Base-by-base conservation (phyloP, 2,329 filamentous ascomycete species). In the Alternaria atra region DNA sequence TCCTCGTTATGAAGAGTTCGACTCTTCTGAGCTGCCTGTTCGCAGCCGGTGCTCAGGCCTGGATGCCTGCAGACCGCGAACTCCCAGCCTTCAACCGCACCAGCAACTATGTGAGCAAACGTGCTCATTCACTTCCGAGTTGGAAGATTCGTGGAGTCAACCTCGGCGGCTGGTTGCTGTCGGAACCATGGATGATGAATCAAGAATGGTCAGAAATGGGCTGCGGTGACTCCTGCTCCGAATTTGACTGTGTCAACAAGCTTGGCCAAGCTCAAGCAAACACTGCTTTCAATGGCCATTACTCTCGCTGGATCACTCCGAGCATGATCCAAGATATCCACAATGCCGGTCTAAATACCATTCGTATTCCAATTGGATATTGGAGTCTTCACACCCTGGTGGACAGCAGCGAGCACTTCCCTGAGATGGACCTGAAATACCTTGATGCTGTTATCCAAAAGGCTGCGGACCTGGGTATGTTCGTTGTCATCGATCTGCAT, bases 301-400 rank as follows among this genome's bases (percentile, higher is more conserved):
- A 84, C 82, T 71, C 69, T 32, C 78, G 79, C 0, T 88, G 82
- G 80, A 83, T 86, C 61, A 83, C 80, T 2, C 65, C 81, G 48
- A 68, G 75, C 1, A 85, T 87, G 68, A 79, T 87, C 44, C 69
- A 80, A 17, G 70, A 83, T 60, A 87, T 87, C 75, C 68, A 76
- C 9, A 77, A 72, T 43, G 82, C 81, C 34, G 84, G 84, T 0
- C 73, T 87, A 46, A 87, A 87, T 69, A 84, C 85, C 0, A 79
- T 87, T 40, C 80, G 85, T 3, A 82, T 87, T 27, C 84, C 85
- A 0, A 73, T 87, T 6, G 86, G 85, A 6, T 87, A 86, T 73
- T 88, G 85, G 85, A 77, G 86, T 43, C 77, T 82, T 32, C 82
- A 85, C 65, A 79, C 79, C 37, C 72, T 86, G 4, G 83, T 87